phyloP scores from a whole-genome alignment of 2,329 filamentous ascomycete species.

The Colletotrichum musae region DNA sequence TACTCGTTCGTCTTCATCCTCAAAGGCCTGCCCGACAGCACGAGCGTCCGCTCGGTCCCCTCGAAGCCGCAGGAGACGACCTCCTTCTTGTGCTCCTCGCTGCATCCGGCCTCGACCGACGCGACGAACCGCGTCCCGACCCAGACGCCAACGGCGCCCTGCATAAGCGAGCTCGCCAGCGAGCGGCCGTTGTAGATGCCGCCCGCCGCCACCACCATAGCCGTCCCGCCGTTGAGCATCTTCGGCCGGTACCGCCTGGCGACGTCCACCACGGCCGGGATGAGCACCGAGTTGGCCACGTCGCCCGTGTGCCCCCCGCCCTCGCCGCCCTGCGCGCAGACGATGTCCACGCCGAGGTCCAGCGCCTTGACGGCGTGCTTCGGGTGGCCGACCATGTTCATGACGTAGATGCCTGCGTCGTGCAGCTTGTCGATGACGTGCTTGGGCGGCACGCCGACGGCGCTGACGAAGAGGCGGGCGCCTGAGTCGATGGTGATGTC shows the following conservation, averaged over 20 bases:
- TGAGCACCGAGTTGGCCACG: constrained; percentile 86
- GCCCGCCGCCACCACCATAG: constrained; percentile 90
- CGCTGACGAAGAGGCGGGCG: constrained; percentile 88
- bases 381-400: constrained; percentile 98
- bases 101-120: constrained; percentile 83
- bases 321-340: constrained; percentile 94
- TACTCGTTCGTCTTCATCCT: constrained; percentile 88
- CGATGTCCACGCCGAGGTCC: constrained; percentile 87
- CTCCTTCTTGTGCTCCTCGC: constrained; percentile 84
- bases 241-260: constrained; percentile 79
- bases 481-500: constrained; percentile 88
- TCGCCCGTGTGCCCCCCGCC: constrained; percentile 95
- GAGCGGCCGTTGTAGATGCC: constrained; percentile 88
- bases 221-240: constrained; percentile 76
- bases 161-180: constrained; percentile 86
- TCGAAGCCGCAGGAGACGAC: constrained; percentile 85
- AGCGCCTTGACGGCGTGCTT: constrained; percentile 93
- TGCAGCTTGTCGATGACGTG: constrained; percentile 83
- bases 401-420: constrained; percentile 83
- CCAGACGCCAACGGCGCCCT: constrained; percentile 92
- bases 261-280: constrained; percentile 90
- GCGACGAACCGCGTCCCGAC: constrained; percentile 95
- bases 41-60: constrained; percentile 86
- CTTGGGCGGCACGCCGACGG: constrained; percentile 87
- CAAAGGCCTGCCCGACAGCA: constrained; percentile 85